These are phyloP conservation scores for Lobosporangium transversale DNA, from an alignment of 192 early-diverging fungal genomes.

Conservation along the genomic window DNA sequence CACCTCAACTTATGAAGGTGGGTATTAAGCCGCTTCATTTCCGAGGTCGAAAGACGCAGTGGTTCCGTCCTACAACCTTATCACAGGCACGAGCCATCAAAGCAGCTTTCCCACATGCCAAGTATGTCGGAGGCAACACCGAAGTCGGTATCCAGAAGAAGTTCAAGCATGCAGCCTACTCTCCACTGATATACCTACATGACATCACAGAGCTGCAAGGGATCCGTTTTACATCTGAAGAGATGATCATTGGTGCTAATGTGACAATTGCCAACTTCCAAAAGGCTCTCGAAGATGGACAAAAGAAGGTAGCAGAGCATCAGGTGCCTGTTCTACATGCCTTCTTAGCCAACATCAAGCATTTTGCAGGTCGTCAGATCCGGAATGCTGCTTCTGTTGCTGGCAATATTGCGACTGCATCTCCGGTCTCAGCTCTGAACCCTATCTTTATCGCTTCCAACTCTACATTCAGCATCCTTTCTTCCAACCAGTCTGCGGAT, in stretches of 20 bases:
- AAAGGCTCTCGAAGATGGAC: constrained; percentile 52
- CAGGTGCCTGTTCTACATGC: constrained; percentile 69
- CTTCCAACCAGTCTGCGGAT: constrained; percentile 30
- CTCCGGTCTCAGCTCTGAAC: constrained; percentile 89
- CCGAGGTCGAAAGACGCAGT: constrained; percentile 55
- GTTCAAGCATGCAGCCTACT: constrained; percentile 75
- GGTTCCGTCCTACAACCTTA: constrained; percentile 69
- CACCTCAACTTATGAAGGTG: constrained; percentile 68
- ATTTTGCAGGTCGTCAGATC: constrained; percentile 87
- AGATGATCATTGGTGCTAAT: constrained; percentile 71
- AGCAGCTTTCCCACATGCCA: constrained; percentile 66
- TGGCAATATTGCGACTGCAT: constrained; percentile 91
- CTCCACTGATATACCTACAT: constrained; percentile 67
- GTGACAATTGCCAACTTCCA: constrained; percentile 71
- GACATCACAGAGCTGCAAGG: constrained; percentile 75
- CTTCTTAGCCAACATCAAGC: constrained; percentile 74
- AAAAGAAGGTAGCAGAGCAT: constrained; percentile 38
- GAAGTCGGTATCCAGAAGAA: constrained; percentile 82
- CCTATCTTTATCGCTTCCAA: constrained; percentile 80
- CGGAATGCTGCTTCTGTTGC: constrained; percentile 86
- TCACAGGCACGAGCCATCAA: constrained; percentile 60
- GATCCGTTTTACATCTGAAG: constrained; percentile 50
- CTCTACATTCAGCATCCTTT: constrained; percentile 60
- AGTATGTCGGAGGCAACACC: constrained; percentile 86
- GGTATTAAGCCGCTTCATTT: constrained; percentile 59